Conservation (phyloP, 306 rosid species). For the apple (Malus domestica) region DNA sequence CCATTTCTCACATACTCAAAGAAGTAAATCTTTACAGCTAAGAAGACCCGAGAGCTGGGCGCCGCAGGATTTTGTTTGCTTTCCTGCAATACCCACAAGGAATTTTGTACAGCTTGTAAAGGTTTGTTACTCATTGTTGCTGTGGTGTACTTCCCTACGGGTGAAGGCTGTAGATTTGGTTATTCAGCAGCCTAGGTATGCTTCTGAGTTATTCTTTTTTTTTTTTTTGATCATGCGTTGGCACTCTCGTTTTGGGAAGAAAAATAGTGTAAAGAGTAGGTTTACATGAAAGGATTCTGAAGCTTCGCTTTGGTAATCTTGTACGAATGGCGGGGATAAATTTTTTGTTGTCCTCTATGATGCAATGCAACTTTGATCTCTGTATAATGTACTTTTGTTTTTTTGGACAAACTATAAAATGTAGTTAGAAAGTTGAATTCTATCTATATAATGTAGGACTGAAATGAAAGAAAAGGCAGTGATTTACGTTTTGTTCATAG, state of each 20-base stretch:
- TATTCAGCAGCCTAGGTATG: neutral
- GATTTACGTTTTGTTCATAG: too few relatives aligned
- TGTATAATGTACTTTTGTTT: neutral
- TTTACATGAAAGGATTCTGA: neutral
- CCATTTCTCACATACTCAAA: slow-evolving; percentile 76
- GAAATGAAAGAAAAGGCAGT: too few relatives aligned
- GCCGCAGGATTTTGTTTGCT: slow-evolving; percentile 22
- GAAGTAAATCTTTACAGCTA: slow-evolving; percentile 35
- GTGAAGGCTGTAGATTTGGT: neutral
- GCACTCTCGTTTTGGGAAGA: neutral
- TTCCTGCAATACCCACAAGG: slow-evolving; percentile 10
- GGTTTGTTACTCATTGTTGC: slow-evolving; percentile 16
- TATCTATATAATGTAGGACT: too few relatives aligned
- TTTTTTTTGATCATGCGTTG: neutral
- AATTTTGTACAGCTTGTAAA: slow-evolving; percentile 54
- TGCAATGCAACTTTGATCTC: neutral
- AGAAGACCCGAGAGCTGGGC: slow-evolving; percentile 5
- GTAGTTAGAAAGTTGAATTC: neutral
- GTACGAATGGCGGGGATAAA: neutral
- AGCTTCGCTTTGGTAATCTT: neutral
- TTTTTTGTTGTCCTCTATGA: neutral
- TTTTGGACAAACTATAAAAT: too few relatives aligned
- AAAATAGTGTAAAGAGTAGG: neutral
- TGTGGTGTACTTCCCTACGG: neutral
- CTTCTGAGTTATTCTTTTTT: neutral